A percentile compares a stretch with the other conserved stretches of the same genome.
These are phyloP conservation scores for Papilionanthe hybrid DNA, from an alignment of 116 monocot genomes.

Conservation along the genomic window DNA sequence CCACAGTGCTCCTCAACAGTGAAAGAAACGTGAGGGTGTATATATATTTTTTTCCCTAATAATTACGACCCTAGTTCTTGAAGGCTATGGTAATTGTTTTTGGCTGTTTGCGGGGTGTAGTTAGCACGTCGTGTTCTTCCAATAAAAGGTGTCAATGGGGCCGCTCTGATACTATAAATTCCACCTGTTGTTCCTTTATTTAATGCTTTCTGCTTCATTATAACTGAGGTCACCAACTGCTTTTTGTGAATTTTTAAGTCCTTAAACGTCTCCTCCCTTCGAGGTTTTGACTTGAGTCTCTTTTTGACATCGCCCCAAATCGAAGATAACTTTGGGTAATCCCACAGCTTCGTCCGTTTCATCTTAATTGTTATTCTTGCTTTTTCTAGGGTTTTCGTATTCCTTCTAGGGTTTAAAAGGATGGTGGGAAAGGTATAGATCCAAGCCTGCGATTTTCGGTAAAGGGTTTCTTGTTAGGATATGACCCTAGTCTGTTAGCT, in stretches of 20 bases:
- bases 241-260: background rate
- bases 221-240: background rate
- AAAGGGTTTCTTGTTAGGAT: background rate
- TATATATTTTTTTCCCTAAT: background rate
- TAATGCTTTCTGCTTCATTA: background rate
- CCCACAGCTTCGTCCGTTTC: background rate
- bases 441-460: background rate
- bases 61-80: background rate
- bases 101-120: background rate
- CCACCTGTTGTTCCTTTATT: background rate
- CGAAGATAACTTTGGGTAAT: constrained; percentile 3
- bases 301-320: background rate
- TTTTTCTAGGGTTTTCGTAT: background rate
- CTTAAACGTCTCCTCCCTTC: background rate
- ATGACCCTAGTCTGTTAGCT: background rate
- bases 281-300: background rate
- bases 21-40: background rate
- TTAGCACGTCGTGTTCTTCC: background rate
- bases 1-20: background rate
- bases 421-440: background rate
- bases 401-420: background rate
- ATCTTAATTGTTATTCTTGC: too few species aligned
- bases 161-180: background rate
- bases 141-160: constrained; percentile 2
- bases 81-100: constrained; percentile 1